A percentile compares a stretch with the other conserved stretches of the same genome.
Evolutionary conservation across 2,329 filamentous ascomycete genomes (phyloP).

Genomic region (Fusarium fujikuroi): DNA sequence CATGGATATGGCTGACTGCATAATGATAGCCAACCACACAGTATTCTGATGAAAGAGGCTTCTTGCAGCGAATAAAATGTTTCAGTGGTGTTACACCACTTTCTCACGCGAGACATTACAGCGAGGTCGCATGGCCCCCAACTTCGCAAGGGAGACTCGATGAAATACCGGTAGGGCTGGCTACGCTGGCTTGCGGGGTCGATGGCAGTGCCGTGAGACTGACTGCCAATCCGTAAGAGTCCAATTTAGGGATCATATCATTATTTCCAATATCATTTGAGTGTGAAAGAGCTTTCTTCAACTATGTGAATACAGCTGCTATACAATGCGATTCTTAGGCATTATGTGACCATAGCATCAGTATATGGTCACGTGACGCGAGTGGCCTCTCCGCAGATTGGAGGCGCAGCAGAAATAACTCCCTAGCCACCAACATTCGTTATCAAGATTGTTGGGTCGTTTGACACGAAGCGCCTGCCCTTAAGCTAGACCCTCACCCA

Average conservation of each 20-base stretch:
- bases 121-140: background rate
- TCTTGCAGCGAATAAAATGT: background rate
- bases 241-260: accelerated
- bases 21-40: background rate
- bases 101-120: background rate
- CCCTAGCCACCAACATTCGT: background rate
- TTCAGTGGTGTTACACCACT: background rate
- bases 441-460: background rate
- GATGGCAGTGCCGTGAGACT: background rate
- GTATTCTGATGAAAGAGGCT: background rate
- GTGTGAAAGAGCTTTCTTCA: background rate
- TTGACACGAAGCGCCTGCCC: background rate
- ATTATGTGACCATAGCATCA: background rate
- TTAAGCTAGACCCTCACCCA: background rate
- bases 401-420: background rate
- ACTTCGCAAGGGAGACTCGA: background rate
- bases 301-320: too few species aligned
- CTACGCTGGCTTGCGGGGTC: background rate
- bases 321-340: too few species aligned
- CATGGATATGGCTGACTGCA: background rate
- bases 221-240: too few species aligned
- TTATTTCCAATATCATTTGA: too few species aligned
- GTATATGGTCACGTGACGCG: background rate
- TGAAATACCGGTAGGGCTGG: background rate
- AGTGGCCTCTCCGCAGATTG: background rate